Conservation (phyloP, 768 basidiomycete genomes). For the Cubamyces lactineus region DNA sequence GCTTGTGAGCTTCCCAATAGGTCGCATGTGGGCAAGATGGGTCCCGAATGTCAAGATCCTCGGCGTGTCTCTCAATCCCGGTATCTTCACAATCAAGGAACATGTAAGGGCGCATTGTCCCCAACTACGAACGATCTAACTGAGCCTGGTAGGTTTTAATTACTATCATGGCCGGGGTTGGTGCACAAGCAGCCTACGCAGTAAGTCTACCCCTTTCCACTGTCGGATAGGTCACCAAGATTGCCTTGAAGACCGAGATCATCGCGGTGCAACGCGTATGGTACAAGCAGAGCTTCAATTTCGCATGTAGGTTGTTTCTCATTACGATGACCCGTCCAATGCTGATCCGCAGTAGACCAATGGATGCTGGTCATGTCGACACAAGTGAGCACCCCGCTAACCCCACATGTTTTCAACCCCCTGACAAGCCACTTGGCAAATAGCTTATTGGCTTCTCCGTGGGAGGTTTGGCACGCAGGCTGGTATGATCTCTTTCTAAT, state of each 20-base stretch:
- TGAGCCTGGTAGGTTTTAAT: conserved; percentile 52
- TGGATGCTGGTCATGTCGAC: conserved; percentile 37
- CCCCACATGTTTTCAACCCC: not conserved
- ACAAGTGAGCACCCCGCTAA: conserved; percentile 20
- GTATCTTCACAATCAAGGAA: conserved; percentile 79
- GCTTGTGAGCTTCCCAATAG: conserved; percentile 69
- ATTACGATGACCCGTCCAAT: not conserved
- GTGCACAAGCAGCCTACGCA: conserved; percentile 64
- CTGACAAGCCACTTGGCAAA: not conserved
- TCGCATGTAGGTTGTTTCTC: conserved; percentile 48
- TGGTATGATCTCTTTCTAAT: conserved; percentile 24
- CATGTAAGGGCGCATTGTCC: conserved; percentile 50
- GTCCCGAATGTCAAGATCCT: conserved; percentile 57
- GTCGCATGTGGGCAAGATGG: conserved; percentile 65
- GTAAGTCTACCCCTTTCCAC: conserved; percentile 30
- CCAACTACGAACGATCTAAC: conserved; percentile 41
- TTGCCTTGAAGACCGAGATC: conserved; percentile 54
- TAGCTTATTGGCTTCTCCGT: conserved; percentile 37
- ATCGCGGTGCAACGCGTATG: conserved; percentile 77
- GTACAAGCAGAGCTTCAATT: conserved; percentile 66
- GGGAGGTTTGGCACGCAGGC: conserved; percentile 40
- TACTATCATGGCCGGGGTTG: conserved; percentile 72
- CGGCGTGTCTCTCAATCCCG: conserved; percentile 69
- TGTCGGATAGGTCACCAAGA: not conserved
- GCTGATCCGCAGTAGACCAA: conserved; percentile 24